Percentiles rank a stretch among this genome's conserved stretches.
These are phyloP conservation scores for Trichoderma semiorbis DNA, from an alignment of 2,329 filamentous ascomycete species.

Conservation along the genomic window DNA sequence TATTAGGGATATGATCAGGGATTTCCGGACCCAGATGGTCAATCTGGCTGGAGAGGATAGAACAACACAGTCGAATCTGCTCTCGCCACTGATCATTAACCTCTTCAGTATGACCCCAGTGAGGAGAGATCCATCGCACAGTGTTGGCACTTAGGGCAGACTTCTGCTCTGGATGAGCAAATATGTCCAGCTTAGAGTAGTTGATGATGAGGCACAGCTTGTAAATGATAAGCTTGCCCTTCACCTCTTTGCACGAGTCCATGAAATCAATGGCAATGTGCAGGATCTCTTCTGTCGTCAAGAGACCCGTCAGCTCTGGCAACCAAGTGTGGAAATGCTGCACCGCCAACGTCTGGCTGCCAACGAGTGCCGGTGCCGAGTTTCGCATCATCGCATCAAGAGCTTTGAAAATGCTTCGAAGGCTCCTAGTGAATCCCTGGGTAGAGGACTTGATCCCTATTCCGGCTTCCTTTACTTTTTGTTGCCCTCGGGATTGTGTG, in stretches of 20 bases:
- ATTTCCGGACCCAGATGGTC: slow-evolving; percentile 75
- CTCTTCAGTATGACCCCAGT: slow-evolving; percentile 76
- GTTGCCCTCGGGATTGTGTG: slow-evolving; percentile 80
- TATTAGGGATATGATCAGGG: slow-evolving; percentile 84
- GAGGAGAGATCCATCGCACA: slow-evolving; percentile 83
- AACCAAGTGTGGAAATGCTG: slow-evolving; percentile 98
- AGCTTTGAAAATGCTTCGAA: slow-evolving; percentile 84
- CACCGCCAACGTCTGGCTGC: slow-evolving; percentile 90
- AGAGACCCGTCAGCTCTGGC: slow-evolving; percentile 76
- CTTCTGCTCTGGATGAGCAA: slow-evolving; percentile 72
- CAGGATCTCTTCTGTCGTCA: slow-evolving; percentile 80
- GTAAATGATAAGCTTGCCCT: slow-evolving; percentile 87
- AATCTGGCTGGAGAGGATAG: slow-evolving; percentile 82
- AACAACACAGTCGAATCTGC: slow-evolving; percentile 89
- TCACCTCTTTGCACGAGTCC: slow-evolving; percentile 81
- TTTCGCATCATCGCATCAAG: slow-evolving; percentile 89
- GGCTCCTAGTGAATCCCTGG: slow-evolving; percentile 72
- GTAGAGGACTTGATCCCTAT: slow-evolving; percentile 78
- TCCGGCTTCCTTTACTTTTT: slow-evolving; percentile 81
- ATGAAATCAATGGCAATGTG: slow-evolving; percentile 91
- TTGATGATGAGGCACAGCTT: slow-evolving; percentile 92
- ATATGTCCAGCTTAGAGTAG: slow-evolving; percentile 78
- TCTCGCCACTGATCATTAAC: slow-evolving; percentile 86
- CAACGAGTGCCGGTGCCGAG: slow-evolving; percentile 77
- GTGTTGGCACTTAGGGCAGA: slow-evolving; percentile 75